A percentile compares a stretch with the other conserved stretches of the same genome.
Conservation (phyloP, 1,284 basidiomycete species). For the Schizophyllum amplum region DNA sequence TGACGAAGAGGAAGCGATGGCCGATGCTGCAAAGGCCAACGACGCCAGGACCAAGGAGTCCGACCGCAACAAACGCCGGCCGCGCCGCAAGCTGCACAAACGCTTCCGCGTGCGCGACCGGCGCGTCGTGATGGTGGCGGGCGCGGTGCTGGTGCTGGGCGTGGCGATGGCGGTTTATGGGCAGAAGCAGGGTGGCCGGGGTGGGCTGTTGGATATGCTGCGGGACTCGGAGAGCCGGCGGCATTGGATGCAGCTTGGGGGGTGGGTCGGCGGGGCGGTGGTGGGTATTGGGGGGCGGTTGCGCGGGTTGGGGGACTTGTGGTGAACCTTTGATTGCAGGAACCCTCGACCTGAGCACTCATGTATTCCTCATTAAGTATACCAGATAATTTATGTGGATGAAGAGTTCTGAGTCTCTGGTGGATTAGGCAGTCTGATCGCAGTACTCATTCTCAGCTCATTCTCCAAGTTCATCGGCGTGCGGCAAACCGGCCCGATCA, state of each 20-base stretch:
- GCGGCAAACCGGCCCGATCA: too few species aligned
- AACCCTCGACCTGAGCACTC: too few species aligned
- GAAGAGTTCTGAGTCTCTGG: too few species aligned
- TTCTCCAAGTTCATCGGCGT: too few species aligned
- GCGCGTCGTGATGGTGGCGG: constrained; percentile 44
- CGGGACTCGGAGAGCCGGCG: constrained; percentile 4
- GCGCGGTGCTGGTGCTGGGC: constrained; percentile 57
- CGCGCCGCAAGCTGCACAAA: constrained; percentile 14
- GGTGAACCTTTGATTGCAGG: too few species aligned
- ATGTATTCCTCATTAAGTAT: too few species aligned
- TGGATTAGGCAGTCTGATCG: too few species aligned
- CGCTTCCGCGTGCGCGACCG: constrained; percentile 17
- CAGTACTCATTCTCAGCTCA: too few species aligned
- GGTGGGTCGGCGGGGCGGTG: constrained; percentile 28
- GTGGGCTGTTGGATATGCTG: constrained; percentile 6
- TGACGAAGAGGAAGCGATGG: constrained; percentile 24
- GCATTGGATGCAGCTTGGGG: constrained; percentile 29
- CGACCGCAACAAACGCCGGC: constrained; percentile 9
- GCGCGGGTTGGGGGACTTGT: too few species aligned
- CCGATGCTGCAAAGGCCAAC: too few species aligned
- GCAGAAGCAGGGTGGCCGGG: constrained; percentile 17
- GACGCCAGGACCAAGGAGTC: too few species aligned
- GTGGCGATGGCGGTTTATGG: constrained; percentile 61
- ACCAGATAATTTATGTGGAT: too few species aligned
- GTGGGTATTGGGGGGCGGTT: constrained; percentile 30